Evolutionary conservation across 306 rosid genomes (phyloP), one percentile per base, ranked within the genome.

Genomic region (Prosopis cineraria): DNA sequence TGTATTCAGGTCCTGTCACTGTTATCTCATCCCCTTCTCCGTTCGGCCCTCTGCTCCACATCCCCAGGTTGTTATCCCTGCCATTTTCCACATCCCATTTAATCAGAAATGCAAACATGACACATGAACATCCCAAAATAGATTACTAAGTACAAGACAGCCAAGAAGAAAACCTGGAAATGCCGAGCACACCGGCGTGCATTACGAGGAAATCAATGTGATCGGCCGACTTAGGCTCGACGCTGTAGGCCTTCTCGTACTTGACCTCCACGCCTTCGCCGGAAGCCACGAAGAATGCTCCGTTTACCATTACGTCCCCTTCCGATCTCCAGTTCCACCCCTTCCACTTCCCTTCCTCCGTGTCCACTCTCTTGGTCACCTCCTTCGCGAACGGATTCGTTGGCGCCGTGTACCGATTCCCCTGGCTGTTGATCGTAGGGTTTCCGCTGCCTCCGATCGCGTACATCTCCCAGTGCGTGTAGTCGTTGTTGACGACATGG

Each of bases 271-370:
- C 84, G 0, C 79, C 93, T 7, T 80, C 87, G 0, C 98, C 98
- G 0, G 98, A 94, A 0, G 97, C 86, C 24, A 94, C 90, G 27
- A 94, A 94, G 56, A 75, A 90, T 0, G 98, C 98, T 6, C 97
- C 98, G 68, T 94, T 94, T 0, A 94, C 89, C 85, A 94, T 59
- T 5, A 94, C 41, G 47, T 94, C 97, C 25, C 98, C 98, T 10
- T 94, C 98, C 0, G 98, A 90, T 6, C 98, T 70, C 98, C 98
- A 94, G 25, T 94, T 92, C 98, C 98, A 94, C 0, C 82, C 93
- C n/a, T 59, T 88, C 98, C 98, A 94, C 10, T 80, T 79, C 1
- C 86, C 84, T 53, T 89, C 89, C 1, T 27, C 79, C 0, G 97
- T 90, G 0, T 90, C 92, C 33, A 92, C 97, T 3, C 98, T 56